Conservation (phyloP, 495 filamentous ascomycete genomes). For the Margaritispora aquatica region DNA sequence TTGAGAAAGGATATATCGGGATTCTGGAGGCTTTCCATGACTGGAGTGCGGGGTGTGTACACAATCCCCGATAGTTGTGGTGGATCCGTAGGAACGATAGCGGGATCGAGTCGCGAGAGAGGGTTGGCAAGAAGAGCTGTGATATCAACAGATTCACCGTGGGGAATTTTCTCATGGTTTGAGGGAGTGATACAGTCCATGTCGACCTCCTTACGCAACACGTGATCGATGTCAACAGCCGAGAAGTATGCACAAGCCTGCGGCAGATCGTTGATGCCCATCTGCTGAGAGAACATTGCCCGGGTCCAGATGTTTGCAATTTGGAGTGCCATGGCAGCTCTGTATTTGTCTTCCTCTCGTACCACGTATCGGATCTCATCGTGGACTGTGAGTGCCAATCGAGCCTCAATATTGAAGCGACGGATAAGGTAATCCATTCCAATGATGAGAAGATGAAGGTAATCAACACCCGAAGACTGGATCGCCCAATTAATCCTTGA, state of each 20-base stretch:
- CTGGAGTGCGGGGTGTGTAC: conserved; percentile 66
- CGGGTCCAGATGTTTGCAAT: conserved; percentile 94
- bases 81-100: conserved; percentile 43
- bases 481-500: conserved; percentile 99
- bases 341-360: conserved; percentile 78
- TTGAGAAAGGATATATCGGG: conserved; percentile 56
- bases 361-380: conserved; percentile 96
- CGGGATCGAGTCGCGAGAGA: conserved; percentile 57
- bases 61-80: conserved; percentile 49
- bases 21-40: conserved; percentile 53
- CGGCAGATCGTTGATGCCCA: conserved; percentile 91
- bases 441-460: conserved; percentile 90
- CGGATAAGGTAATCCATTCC: conserved; percentile 90
- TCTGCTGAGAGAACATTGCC: conserved; percentile 93
- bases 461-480: conserved; percentile 94
- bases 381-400: conserved; percentile 90
- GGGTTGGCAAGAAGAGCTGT: conserved; percentile 59
- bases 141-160: conserved; percentile 83
- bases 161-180: conserved; percentile 69
- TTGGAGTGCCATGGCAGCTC: conserved; percentile 84
- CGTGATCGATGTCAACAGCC: conserved; percentile 87
- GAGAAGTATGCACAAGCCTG: conserved; percentile 94
- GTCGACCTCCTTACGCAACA: conserved; percentile 93
- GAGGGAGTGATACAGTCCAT: conserved; percentile 96
- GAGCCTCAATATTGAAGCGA: conserved; percentile 77